Conservation (phyloP, 2,329 filamentous ascomycete species). For the Penicillium oxalicum region DNA sequence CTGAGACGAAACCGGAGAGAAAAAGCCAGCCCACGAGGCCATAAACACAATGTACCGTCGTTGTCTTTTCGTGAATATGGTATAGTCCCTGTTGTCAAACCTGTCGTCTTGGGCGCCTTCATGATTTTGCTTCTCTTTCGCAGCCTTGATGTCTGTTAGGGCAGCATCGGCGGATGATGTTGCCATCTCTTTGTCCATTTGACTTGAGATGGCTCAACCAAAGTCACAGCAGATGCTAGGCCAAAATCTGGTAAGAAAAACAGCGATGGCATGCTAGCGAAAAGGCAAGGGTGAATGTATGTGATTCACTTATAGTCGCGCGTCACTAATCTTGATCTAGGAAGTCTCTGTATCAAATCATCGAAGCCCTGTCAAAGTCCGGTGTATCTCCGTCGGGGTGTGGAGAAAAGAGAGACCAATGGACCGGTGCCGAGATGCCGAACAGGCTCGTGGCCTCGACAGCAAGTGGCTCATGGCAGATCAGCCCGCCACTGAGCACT, state of each 20-base stretch:
- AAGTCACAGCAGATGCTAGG: not conserved
- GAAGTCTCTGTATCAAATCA: slow-evolving; percentile 1
- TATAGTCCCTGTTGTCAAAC: slow-evolving; percentile 22
- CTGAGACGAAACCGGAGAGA: slow-evolving; percentile 42
- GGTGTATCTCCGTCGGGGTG: slow-evolving; percentile 2
- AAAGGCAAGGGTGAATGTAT: too few relatives aligned
- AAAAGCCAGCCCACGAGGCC: slow-evolving; percentile 33
- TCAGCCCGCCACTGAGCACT: too few relatives aligned
- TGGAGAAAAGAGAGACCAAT: slow-evolving; percentile 4
- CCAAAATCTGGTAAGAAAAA: not conserved
- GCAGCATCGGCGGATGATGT: not conserved
- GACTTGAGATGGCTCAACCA: not conserved
- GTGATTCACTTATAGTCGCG: too few relatives aligned
- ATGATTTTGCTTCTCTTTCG: not conserved
- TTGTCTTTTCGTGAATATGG: slow-evolving; percentile 29
- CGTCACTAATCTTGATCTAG: slow-evolving; percentile 2
- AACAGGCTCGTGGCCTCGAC: not conserved
- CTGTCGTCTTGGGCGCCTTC: slow-evolving; percentile 6
- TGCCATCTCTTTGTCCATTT: slow-evolving; percentile 4
- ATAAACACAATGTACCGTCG: slow-evolving; percentile 25
- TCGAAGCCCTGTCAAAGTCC: not conserved
- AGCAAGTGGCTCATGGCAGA: too few relatives aligned
- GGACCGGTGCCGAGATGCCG: slow-evolving; percentile 18
- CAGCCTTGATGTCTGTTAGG: slow-evolving; percentile 4
- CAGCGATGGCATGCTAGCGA: not conserved